phyloP scores from a whole-genome alignment of 306 rosid genomes.

The Cicer chorassanicum region DNA sequence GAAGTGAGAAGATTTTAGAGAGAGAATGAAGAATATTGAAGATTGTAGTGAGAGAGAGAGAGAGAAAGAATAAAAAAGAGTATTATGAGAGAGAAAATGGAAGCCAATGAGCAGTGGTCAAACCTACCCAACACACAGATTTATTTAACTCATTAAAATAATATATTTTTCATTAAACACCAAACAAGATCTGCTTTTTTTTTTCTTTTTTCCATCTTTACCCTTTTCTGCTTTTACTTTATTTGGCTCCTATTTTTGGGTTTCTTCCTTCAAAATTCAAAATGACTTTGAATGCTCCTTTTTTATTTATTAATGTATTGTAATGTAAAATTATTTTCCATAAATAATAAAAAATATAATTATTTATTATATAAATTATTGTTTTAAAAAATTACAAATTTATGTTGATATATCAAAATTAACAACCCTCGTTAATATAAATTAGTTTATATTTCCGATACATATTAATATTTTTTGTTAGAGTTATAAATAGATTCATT shows the following conservation, averaged over 20 bases:
- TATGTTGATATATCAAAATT: too few species aligned
- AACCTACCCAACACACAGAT: conserved; percentile 68
- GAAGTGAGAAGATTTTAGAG: conserved; percentile 54
- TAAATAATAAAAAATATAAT: too few species aligned
- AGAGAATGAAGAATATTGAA: conserved; percentile 49
- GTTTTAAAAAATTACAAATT: too few species aligned
- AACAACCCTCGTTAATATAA: too few species aligned
- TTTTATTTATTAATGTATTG: background rate
- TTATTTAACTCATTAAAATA: conserved; percentile 54
- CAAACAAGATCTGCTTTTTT: conserved; percentile 42
- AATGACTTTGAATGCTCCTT: conserved; percentile 19
- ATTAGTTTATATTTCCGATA: too few species aligned
- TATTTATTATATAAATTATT: too few species aligned
- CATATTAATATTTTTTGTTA: too few species aligned
- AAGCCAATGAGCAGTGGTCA: conserved; percentile 83
- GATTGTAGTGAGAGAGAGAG: conserved; percentile 54
- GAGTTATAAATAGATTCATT: too few species aligned
- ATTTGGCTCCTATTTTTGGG: conserved; percentile 14
- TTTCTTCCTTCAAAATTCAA: background rate
- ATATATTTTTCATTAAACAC: conserved; percentile 44
- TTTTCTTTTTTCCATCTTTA: conserved; percentile 28
- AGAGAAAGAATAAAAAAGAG: conserved; percentile 40
- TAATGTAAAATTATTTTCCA: too few species aligned
- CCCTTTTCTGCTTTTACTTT: conserved; percentile 17
- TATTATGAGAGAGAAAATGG: conserved; percentile 41